Percentiles rank a stretch among this genome's conserved stretches.
These are phyloP conservation scores for Phaeosphaeria sp. DNA, from an alignment of 2,329 filamentous ascomycete species.

Conservation along the genomic window DNA sequence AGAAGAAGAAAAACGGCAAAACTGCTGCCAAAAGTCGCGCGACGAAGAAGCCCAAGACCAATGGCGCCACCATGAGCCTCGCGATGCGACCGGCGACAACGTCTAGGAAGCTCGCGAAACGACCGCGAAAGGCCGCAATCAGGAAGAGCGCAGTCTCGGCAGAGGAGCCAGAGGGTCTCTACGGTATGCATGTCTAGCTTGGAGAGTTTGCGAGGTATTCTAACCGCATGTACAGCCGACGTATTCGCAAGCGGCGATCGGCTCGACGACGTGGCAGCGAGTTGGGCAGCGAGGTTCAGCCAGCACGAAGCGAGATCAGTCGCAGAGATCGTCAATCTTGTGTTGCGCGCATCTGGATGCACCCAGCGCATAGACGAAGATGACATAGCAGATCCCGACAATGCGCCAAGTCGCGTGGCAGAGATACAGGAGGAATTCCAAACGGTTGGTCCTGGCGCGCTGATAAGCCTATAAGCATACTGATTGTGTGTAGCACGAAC, in stretches of 20 bases:
- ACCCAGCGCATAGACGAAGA: slow-evolving; percentile 78
- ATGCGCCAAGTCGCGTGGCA: slow-evolving; percentile 75
- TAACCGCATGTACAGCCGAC: slow-evolving; percentile 54
- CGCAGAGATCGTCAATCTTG: slow-evolving; percentile 67
- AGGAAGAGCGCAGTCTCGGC: slow-evolving; percentile 59
- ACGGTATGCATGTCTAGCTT: slow-evolving; percentile 50
- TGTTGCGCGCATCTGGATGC: slow-evolving; percentile 76
- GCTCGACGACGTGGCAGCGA: slow-evolving; percentile 62
- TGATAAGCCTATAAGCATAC: not conserved
- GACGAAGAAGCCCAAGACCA: slow-evolving; percentile 63
- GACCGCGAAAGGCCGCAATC: slow-evolving; percentile 56
- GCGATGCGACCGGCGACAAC: slow-evolving; percentile 60
- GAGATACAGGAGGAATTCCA: slow-evolving; percentile 92
- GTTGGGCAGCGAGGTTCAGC: slow-evolving; percentile 65
- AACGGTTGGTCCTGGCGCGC: slow-evolving; percentile 61
- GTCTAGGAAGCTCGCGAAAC: slow-evolving; percentile 51
- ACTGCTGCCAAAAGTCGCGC: slow-evolving; percentile 47
- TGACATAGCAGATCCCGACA: slow-evolving; percentile 89
- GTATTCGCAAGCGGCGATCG: slow-evolving; percentile 64
- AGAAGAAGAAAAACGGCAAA: slow-evolving; percentile 42
- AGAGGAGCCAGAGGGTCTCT: slow-evolving; percentile 63
- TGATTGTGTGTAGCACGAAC: slow-evolving; percentile 64
- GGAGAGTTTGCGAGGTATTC: not conserved
- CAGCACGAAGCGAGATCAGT: slow-evolving; percentile 62
- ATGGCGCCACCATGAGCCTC: slow-evolving; percentile 58